phyloP scores from a whole-genome alignment of 179 eudicot species.

The Carnegiea gigantea region DNA sequence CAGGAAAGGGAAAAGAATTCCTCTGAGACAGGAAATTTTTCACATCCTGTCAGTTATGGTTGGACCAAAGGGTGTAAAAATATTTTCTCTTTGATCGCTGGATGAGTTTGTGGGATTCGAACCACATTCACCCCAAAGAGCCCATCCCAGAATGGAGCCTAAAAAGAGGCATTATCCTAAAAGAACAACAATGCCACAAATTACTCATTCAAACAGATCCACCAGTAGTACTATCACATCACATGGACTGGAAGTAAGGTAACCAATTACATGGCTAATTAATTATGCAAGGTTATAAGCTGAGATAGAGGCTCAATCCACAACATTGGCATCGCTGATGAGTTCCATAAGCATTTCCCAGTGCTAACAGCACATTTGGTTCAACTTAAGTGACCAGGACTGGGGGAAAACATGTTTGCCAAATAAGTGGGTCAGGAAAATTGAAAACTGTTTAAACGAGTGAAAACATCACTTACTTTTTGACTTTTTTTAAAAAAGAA shows the following conservation, averaged over 20 bases:
- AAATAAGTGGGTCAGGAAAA: not conserved
- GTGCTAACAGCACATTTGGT: not conserved
- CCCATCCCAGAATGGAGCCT: not conserved
- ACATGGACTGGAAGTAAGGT: not conserved
- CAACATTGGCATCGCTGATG: not conserved
- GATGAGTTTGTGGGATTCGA: not conserved
- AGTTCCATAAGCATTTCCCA: not conserved
- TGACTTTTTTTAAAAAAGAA: too few relatives aligned
- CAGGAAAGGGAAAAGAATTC: not conserved
- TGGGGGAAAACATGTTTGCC: too few relatives aligned
- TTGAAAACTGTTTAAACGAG: too few relatives aligned
- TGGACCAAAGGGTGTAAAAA: not conserved
- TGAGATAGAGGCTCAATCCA: not conserved
- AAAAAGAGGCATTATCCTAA: not conserved
- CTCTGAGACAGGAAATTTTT: not conserved
- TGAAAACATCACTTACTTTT: too few relatives aligned
- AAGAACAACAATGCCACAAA: not conserved
- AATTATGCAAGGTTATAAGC: not conserved
- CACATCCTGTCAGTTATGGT: not conserved
- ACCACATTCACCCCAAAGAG: not conserved
- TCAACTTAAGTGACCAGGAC: not conserved
- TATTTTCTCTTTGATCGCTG: not conserved
- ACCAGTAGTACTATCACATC: not conserved
- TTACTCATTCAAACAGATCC: not conserved
- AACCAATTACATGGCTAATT: not conserved